Conservation (phyloP, 2,329 filamentous ascomycete species). For the Trichoderma sp. region DNA sequence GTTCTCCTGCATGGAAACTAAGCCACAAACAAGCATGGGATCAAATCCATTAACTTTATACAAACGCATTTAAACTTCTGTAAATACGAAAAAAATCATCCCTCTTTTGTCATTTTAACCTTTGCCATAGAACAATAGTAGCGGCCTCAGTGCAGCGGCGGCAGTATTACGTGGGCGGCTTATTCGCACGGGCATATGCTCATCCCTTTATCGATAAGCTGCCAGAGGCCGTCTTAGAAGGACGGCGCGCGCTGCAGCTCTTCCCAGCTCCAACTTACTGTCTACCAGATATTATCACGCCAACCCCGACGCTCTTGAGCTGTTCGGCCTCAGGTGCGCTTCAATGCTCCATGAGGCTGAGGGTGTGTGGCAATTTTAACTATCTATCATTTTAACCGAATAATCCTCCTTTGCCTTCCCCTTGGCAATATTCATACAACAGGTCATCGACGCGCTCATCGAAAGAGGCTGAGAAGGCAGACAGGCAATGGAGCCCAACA, state of each 20-base stretch:
- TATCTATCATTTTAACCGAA: background rate
- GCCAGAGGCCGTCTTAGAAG: background rate
- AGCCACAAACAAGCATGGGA: background rate
- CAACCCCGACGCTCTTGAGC: background rate
- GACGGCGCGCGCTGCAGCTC: background rate
- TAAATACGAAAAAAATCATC: background rate
- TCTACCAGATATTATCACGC: background rate
- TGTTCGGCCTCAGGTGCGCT: background rate
- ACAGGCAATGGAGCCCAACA: slow-evolving; percentile 31
- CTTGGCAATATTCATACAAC: background rate
- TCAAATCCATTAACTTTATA: background rate
- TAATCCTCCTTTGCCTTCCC: background rate
- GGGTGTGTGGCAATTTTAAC: background rate
- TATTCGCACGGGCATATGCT: background rate
- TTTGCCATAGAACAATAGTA: background rate
- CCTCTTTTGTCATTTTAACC: background rate
- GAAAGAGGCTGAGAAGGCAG: background rate
- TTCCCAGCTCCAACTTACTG: background rate
- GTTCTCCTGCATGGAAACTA: background rate
- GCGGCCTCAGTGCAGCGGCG: too few species aligned
- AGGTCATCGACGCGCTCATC: background rate
- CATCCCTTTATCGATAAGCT: slow-evolving; percentile 14
- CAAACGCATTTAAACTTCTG: background rate
- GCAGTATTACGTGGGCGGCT: background rate
- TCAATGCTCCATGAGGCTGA: background rate